These are phyloP conservation scores for Galerina marginata DNA, from an alignment of 768 basidiomycete genomes.

Conservation along the genomic window DNA sequence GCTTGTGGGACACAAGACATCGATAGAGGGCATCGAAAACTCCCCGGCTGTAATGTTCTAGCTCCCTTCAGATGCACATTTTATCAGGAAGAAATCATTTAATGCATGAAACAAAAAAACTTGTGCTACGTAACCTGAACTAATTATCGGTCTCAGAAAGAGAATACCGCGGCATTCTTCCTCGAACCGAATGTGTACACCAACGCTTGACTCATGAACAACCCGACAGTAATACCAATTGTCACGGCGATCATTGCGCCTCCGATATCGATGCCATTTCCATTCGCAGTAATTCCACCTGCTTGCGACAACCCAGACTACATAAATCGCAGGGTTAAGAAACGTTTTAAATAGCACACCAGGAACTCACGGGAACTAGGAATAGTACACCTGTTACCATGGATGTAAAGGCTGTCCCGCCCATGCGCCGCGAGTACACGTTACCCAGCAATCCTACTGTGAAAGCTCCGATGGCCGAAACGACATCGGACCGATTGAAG, in stretches of 20 bases:
- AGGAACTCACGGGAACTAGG: slow-evolving; percentile 75
- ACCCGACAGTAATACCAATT: slow-evolving; percentile 87
- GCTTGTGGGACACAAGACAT: slow-evolving; percentile 95
- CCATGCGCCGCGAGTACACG: slow-evolving; percentile 79
- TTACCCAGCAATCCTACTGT: slow-evolving; percentile 82
- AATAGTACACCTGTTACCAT: slow-evolving; percentile 92
- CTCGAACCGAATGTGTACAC: slow-evolving; percentile 86
- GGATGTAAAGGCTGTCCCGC: slow-evolving; percentile 86
- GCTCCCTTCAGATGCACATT: background rate
- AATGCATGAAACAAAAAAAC: background rate
- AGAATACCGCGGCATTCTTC: slow-evolving; percentile 87
- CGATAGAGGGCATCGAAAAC: slow-evolving; percentile 86
- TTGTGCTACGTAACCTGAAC: background rate
- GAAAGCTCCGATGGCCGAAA: slow-evolving; percentile 86
- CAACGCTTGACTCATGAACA: slow-evolving; percentile 87
- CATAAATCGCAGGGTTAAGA: background rate
- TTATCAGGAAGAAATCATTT: too few species aligned
- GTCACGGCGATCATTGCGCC: slow-evolving; percentile 90
- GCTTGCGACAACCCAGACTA: slow-evolving; percentile 87
- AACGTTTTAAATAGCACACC: background rate
- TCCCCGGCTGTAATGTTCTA: slow-evolving; percentile 92
- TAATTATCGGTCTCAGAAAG: slow-evolving; percentile 53
- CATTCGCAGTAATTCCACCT: slow-evolving; percentile 82
- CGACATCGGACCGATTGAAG: slow-evolving; percentile 83
- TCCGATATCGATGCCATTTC: slow-evolving; percentile 83